Conservation (phyloP, 2,329 filamentous ascomycete species). For the Xylariaceae sp. region DNA sequence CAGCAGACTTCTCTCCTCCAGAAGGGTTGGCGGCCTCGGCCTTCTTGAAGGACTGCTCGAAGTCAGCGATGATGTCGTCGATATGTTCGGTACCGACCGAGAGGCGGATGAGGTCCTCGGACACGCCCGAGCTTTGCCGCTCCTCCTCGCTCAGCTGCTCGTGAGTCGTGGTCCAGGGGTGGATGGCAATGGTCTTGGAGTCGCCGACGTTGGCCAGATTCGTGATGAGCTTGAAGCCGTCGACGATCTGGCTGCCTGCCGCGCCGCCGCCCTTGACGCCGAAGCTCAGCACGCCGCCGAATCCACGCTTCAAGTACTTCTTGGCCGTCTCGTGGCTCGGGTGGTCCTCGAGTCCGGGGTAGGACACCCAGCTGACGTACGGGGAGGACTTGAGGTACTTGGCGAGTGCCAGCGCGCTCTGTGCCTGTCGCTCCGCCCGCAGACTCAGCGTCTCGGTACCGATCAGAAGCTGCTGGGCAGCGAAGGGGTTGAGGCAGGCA, state of each 20-base stretch:
- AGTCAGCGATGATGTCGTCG: slow-evolving; percentile 94
- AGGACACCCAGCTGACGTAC: slow-evolving; percentile 88
- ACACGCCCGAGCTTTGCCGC: slow-evolving; percentile 73
- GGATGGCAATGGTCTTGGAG: slow-evolving; percentile 89
- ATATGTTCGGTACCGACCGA: slow-evolving; percentile 96
- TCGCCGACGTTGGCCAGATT: slow-evolving; percentile 96
- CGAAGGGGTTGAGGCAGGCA: slow-evolving; percentile 79
- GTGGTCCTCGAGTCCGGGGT: slow-evolving; percentile 82
- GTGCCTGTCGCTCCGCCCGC: slow-evolving; percentile 77
- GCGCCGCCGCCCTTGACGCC: slow-evolving; percentile 82
- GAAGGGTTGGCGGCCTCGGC: slow-evolving; percentile 38
- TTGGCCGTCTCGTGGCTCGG: slow-evolving; percentile 73
- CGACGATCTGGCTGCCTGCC: slow-evolving; percentile 84
- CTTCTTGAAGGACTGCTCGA: slow-evolving; percentile 79
- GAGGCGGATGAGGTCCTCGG: slow-evolving; percentile 87
- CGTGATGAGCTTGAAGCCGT: slow-evolving; percentile 90
- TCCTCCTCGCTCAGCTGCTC: slow-evolving; percentile 81
- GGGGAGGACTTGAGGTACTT: slow-evolving; percentile 77
- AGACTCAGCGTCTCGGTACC: slow-evolving; percentile 87
- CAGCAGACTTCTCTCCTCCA: slow-evolving; percentile 26
- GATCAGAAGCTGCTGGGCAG: slow-evolving; percentile 83
- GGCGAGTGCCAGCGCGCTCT: slow-evolving; percentile 76
- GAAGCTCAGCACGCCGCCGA: slow-evolving; percentile 86
- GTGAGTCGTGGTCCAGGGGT: slow-evolving; percentile 93
- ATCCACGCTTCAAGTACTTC: slow-evolving; percentile 79